Base-by-base conservation (phyloP, 371 early-diverging fungal genomes). In the Actinomortierella ambigua region DNA sequence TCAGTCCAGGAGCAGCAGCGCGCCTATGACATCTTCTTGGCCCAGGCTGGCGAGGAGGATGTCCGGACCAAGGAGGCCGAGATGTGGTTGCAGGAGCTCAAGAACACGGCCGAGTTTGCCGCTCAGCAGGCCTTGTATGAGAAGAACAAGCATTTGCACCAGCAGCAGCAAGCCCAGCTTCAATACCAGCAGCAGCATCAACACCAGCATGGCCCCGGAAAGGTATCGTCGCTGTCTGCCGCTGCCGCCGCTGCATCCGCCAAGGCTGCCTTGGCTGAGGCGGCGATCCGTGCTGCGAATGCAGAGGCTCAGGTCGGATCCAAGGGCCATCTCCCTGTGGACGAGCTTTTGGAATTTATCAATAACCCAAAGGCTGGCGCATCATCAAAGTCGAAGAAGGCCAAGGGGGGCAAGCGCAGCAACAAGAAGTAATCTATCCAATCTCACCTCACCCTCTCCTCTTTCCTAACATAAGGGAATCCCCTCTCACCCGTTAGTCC, bases 1-100 rank as follows among this genome's bases (percentile, higher is more conserved):
- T 94, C 96, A 6, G 76, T 95, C 56, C 82, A 80, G 44, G 84
- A 81, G 22, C 93, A 95, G 76, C 82, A 88, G 59, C 65, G 76
- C n/a, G 92, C 90, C n/a, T 89, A 88, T 73, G 79, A 82, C 53
- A 84, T 86, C 58, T 91, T 87, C 66, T 78, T 82, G 43, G 75
- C 76, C 15, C 63, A 87, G 80, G 81, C 85, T 57, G 95, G 94
- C 20, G 84, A 83, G 13, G 91, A 92, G 23, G 89, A 94, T 64
- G 81, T 84, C 46, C 83, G 87, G 26, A 91, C 92, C 39, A 85
- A 86, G 68, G 90, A 92, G 55, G 86, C 88, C 23, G 90, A 87
- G 50, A 75, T 82, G 54, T 89, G 90, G 88, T 73, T 92, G 44
- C 80, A 85, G 41, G 91, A 91, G 63, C 83, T 90, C 50, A 88